Conservation (phyloP, 1,284 basidiomycete species). For the Veloporphyrellus conicus region DNA sequence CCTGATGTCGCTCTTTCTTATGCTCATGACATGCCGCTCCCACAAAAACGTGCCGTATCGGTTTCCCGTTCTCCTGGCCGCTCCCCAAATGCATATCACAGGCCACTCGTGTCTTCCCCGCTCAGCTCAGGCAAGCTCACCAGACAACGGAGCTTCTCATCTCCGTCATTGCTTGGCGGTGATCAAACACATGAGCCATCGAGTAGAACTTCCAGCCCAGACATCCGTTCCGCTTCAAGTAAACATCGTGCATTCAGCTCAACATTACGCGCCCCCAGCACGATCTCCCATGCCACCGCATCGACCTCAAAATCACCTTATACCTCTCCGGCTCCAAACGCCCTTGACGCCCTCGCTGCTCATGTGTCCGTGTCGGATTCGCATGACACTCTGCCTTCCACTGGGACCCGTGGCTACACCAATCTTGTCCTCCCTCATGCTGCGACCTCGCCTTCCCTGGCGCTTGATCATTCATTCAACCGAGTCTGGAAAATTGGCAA, state of each 20-base stretch:
- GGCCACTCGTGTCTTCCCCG: constrained; percentile 27
- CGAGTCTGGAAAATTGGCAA: constrained; percentile 29
- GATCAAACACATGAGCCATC: constrained; percentile 8
- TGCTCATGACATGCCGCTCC: background rate
- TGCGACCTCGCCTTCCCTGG: constrained; percentile 32
- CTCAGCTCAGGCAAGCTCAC: constrained; percentile 25
- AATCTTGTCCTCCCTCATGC: constrained; percentile 68
- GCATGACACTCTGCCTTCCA: constrained; percentile 41
- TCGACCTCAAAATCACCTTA: constrained; percentile 33
- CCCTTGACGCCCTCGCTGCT: constrained; percentile 32
- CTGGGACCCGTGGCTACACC: constrained; percentile 61
- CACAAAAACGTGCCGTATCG: constrained; percentile 18
- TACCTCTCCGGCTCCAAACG: constrained; percentile 30
- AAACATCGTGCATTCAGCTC: constrained; percentile 11
- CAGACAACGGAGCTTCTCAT: constrained; percentile 31
- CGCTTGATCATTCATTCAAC: constrained; percentile 11
- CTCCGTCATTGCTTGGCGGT: constrained; percentile 15
- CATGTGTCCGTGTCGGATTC: constrained; percentile 30
- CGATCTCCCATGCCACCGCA: constrained; percentile 9
- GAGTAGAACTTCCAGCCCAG: background rate
- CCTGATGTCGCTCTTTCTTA: constrained; percentile 16
- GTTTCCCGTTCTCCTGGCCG: constrained; percentile 8
- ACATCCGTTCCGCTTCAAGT: constrained; percentile 7
- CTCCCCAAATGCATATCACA: constrained; percentile 12
- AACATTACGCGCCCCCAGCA: constrained; percentile 15